Percentiles rank a stretch among this genome's conserved stretches.
Evolutionary conservation across 2,329 filamentous ascomycete species (phyloP).

Genomic region (Pseudogymnoascus sp.): DNA sequence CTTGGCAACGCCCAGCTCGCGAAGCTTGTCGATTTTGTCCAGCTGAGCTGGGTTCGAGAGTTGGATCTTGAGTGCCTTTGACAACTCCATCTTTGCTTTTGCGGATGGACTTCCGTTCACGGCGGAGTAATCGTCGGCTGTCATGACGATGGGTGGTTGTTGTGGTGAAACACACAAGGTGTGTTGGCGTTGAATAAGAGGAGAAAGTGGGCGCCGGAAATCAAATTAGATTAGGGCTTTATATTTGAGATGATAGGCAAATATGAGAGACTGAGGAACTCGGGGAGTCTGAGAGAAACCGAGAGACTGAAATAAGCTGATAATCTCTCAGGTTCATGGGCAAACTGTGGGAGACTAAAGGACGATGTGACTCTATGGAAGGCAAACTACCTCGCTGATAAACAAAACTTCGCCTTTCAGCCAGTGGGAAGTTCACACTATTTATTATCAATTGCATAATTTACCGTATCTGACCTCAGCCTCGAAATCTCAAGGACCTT

Average conservation of each 20-base stretch:
- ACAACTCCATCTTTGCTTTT: background rate
- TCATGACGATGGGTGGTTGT: background rate
- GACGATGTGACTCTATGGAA: background rate
- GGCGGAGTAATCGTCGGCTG: background rate
- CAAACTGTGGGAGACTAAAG: background rate
- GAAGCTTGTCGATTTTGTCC: slow-evolving; percentile 19
- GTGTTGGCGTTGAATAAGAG: background rate
- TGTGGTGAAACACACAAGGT: background rate
- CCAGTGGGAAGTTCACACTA: background rate
- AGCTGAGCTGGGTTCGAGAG: slow-evolving; percentile 11
- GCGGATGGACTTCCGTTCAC: background rate
- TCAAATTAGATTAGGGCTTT: background rate
- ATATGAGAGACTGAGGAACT: background rate
- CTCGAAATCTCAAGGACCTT: background rate
- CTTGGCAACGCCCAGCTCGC: slow-evolving; percentile 16
- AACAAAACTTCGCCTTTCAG: background rate
- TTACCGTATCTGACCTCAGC: background rate
- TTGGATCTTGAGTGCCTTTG: background rate
- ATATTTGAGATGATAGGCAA: background rate
- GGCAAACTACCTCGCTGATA: background rate
- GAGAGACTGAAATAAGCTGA: background rate
- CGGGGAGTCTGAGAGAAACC: background rate
- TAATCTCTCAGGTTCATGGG: background rate
- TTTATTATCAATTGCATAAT: background rate
- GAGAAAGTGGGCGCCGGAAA: background rate